Evolutionary conservation across 2,329 filamentous ascomycete genomes (phyloP), one percentile per base, ranked within the genome.

Genomic region (Catunica adiposa): DNA sequence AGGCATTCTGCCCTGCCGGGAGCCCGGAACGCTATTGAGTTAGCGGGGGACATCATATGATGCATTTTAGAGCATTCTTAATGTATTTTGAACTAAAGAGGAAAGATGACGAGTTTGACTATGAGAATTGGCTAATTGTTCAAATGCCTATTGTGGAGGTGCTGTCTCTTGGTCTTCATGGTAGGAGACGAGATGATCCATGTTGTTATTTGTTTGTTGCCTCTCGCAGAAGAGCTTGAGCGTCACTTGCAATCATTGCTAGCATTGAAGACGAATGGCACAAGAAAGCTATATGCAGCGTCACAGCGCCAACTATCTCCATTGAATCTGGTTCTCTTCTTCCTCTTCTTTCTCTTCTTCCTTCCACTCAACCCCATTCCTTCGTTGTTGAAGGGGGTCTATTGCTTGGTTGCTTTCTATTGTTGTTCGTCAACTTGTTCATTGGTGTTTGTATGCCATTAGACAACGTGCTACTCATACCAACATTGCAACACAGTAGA

Each of bases 321-420:
- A 22, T 31, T 23, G 34, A 14, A 48, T 52, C 34, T 55, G 38
- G 22, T 52, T 47, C 47, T 53, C 9, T 46, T 59, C 44, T 55
- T 56, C 51, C 46, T 58, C 26, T 25, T 48, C 7, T 57, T 54
- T 48, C 31, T 22, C 31, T 53, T 50, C 11, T 42, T 56, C 20
- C n/a, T n/a, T n/a, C n/a, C n/a, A n/a, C n/a, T n/a, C 53, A 46
- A 42, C 34, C 42, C 42, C 37, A 40, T 50, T 50, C 55, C 51
- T 57, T 57, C 40, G 22, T 50, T 54, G 53, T 38, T 34, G 53
- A 55, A 46, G 53, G 53, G 53, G 53, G 26, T 55, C 50, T 53
- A 26, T 8, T 20, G 22, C 22, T 48, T 44, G 40, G 44, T 48
- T 48, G 22, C 22, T 48, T 48, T 15, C 22, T 48, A 14, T 20